phyloP scores from a whole-genome alignment of 768 basidiomycete species.

The Pholiota conissans region DNA sequence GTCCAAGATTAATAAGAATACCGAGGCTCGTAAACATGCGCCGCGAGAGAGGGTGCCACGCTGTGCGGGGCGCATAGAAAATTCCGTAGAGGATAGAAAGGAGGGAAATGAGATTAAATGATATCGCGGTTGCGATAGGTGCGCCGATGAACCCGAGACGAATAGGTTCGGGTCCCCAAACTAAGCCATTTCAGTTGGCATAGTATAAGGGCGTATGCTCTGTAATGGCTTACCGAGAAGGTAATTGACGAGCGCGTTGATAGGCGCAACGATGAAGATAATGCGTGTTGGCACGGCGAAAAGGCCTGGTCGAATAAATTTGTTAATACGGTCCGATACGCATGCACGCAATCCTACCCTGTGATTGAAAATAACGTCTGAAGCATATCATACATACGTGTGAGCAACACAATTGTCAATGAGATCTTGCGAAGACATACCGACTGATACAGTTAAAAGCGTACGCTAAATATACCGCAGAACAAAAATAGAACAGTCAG shows the following conservation, averaged over 20 bases:
- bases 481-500: conserved; percentile 1
- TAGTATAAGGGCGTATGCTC: no score
- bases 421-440: conserved; percentile 5
- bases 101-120: conserved; percentile 78
- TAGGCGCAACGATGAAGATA: conserved; percentile 78
- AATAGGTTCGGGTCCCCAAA: conserved; percentile 82
- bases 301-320: conserved; percentile 54
- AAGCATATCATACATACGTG: not conserved
- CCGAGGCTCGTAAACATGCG: conserved; percentile 69
- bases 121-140: conserved; percentile 85
- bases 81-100: conserved; percentile 65
- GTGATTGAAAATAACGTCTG: conserved; percentile 81
- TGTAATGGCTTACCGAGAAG: conserved; percentile 58
- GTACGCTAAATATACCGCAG: conserved; percentile 36
- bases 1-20: conserved; percentile 69
- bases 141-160: conserved; percentile 91
- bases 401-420: not conserved
- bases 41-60: conserved; percentile 77
- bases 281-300: conserved; percentile 86
- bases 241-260: conserved; percentile 84
- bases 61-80: conserved; percentile 61
- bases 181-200: conserved; percentile 26
- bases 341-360: conserved; percentile 43
- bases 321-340: not conserved
- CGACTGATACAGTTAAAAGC: conserved; percentile 53